phyloP scores from a whole-genome alignment of 306 rosid species.

The Cicer chorassanicum region DNA sequence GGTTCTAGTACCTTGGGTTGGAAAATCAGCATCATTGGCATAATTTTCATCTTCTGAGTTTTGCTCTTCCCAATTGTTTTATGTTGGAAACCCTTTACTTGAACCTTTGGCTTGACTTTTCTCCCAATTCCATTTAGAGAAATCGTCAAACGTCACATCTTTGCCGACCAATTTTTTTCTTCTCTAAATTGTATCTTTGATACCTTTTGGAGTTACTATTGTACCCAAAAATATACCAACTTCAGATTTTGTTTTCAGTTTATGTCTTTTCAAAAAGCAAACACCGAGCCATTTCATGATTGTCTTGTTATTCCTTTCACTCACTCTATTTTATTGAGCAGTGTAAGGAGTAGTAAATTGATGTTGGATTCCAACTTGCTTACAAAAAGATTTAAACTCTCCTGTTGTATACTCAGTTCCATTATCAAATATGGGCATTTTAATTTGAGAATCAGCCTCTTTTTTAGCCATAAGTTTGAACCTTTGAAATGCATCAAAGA shows the following conservation, averaged over 20 bases:
- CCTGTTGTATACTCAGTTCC: not conserved
- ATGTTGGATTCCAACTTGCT: not conserved
- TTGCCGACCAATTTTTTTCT: not conserved
- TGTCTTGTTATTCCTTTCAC: not conserved
- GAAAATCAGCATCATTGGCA: no score
- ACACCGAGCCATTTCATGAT: not conserved
- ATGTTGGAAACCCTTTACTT: no score
- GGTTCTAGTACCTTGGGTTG: no score
- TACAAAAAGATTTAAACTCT: not conserved
- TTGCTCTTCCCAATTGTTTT: no score
- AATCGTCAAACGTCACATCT: slow-evolving; percentile 6
- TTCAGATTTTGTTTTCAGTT: no score
- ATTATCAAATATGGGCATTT: not conserved
- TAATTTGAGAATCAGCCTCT: not conserved
- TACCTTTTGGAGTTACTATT: not conserved
- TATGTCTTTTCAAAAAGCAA: not conserved
- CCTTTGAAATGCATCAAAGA: not conserved
- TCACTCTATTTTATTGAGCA: not conserved
- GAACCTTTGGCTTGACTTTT: not conserved
- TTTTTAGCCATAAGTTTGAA: not conserved
- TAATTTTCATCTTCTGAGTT: not conserved
- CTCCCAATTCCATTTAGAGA: not conserved
- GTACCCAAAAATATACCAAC: not conserved
- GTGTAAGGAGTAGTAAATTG: not conserved
- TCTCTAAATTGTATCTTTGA: not conserved